Conservation (phyloP, 768 basidiomycete species). For the Lactarius akahatsu region DNA sequence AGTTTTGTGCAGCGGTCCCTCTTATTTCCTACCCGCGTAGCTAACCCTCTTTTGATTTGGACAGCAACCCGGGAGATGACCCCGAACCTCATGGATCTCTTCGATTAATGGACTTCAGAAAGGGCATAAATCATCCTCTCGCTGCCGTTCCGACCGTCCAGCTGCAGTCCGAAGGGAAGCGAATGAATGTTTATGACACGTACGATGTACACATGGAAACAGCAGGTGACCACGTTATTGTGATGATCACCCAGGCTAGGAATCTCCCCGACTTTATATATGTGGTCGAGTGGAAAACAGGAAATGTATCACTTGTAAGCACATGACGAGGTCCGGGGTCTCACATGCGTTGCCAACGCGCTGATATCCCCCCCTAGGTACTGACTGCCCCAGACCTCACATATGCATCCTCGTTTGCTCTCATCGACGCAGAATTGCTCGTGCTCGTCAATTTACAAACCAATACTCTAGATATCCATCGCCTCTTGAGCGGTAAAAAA, state of each 20-base stretch:
- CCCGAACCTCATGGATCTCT: constrained; percentile 19
- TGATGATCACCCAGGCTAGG: constrained; percentile 22
- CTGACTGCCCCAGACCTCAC: constrained; percentile 23
- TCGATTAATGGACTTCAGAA: constrained; percentile 14
- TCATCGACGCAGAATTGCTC: constrained; percentile 15
- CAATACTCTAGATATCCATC: constrained; percentile 17
- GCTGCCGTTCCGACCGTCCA: constrained; percentile 13
- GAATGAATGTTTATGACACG: constrained; percentile 8
- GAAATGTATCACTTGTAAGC: constrained; percentile 13
- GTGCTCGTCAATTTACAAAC: constrained; percentile 18
- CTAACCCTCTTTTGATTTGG: constrained; percentile 5
- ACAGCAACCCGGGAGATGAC: constrained; percentile 14
- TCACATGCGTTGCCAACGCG: not conserved
- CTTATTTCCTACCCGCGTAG: no score
- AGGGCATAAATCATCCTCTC: constrained; percentile 20
- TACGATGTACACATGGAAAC: constrained; percentile 21
- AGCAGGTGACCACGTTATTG: constrained; percentile 16
- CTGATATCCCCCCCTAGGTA: constrained; percentile 1
- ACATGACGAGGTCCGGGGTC: not conserved
- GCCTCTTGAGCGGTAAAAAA: constrained; percentile 3
- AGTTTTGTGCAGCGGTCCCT: constrained; percentile 16
- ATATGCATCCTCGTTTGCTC: constrained; percentile 23
- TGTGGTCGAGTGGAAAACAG: constrained; percentile 21
- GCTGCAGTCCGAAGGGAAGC: constrained; percentile 11
- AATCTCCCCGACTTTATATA: constrained; percentile 18